Percentiles rank a stretch among this genome's conserved stretches.
phyloP scores from a whole-genome alignment of 257 asterid genomes.

The Gentiana macrophylla region DNA sequence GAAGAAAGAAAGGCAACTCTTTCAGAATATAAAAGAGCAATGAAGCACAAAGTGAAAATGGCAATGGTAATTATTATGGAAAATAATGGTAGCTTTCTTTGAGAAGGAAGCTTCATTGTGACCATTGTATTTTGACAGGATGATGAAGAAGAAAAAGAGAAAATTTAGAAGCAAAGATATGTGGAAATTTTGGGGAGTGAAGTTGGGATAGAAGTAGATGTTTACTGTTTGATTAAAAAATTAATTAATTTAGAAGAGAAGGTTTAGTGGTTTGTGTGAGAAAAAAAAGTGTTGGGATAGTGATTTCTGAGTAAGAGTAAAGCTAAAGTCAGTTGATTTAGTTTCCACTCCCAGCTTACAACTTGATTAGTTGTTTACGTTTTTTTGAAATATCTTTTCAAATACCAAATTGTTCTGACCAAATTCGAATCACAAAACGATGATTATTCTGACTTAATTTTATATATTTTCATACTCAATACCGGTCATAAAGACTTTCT shows the following conservation, averaged over 20 bases:
- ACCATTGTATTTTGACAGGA: slow-evolving; percentile 22
- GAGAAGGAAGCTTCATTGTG: slow-evolving; percentile 22
- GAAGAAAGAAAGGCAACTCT: slow-evolving; percentile 39
- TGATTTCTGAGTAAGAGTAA: slow-evolving; percentile 56
- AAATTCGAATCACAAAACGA: no score
- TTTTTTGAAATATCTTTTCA: no score
- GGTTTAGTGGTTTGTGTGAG: slow-evolving; percentile 12
- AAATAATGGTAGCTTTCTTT: slow-evolving; percentile 42
- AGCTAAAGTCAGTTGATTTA: slow-evolving; percentile 38
- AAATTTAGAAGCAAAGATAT: slow-evolving; percentile 1
- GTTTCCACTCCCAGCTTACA: slow-evolving; percentile 1
- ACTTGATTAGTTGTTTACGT: not conserved
- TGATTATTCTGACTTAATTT: no score
- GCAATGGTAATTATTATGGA: slow-evolving; percentile 23
- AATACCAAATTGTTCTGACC: no score
- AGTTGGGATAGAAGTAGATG: not conserved
- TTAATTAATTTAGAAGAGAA: slow-evolving; percentile 17
- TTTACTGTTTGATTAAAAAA: no score
- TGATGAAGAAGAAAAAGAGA: slow-evolving; percentile 2
- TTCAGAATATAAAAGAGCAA: slow-evolving; percentile 50
- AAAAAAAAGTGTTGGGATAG: slow-evolving; percentile 11
- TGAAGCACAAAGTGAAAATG: slow-evolving; percentile 37
- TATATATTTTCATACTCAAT: no score
- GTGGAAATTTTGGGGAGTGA: slow-evolving; percentile 5
- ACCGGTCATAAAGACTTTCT: no score